Base-by-base conservation (phyloP, 495 filamentous ascomycete species). In the Tirmania nivea region DNA sequence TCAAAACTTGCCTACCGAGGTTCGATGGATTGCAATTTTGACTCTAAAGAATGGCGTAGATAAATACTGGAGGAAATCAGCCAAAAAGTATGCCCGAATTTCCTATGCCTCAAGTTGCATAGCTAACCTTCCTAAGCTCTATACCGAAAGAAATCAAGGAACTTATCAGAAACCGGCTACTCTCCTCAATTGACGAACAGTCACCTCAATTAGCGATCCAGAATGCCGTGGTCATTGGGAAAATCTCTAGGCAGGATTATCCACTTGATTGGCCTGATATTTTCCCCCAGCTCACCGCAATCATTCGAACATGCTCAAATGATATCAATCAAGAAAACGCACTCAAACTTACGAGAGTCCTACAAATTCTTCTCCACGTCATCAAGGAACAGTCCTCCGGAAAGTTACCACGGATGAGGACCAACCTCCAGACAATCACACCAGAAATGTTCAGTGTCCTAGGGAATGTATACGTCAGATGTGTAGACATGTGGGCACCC, bases 31-130 rank as follows among this genome's bases (percentile, higher is more conserved):
- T n/a, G 78, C 86, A 16, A 78, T 94, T 51, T 95, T 94, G 56
- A 84, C 92, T 62, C 70, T 97, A 52, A 95, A 95, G 65, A 94
- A 95, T 65, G 90, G 86, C 25, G 84, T 94, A 61, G 89, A 95
- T 60, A 86, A 82, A 65, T 86, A 84, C 65, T 97, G 90, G 90
- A 75, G 90, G 42, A 81, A 78, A 60, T 79, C 76, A 3, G 74
- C 81, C 14, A 70, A 69, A 16, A 75, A 81, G 77, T 79, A 70
- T 31, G 25, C 25, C 25, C 25, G 2, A 7, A 31, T 31, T 3
- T 31, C 25, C 2, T 52, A 8, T 31, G 19, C 20, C 17, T 11
- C 36, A 11, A 45, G 12, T 14, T 57, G 25, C 25, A 31, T 31
- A 31, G 52, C 66, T 69, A 54, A 69, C 55, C 21, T 2, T 12